Percentiles rank a stretch among this genome's conserved stretches.
Evolutionary conservation across 805 yeast species (phyloP).

Genomic region (Cyberlindnera galapagoensis): DNA sequence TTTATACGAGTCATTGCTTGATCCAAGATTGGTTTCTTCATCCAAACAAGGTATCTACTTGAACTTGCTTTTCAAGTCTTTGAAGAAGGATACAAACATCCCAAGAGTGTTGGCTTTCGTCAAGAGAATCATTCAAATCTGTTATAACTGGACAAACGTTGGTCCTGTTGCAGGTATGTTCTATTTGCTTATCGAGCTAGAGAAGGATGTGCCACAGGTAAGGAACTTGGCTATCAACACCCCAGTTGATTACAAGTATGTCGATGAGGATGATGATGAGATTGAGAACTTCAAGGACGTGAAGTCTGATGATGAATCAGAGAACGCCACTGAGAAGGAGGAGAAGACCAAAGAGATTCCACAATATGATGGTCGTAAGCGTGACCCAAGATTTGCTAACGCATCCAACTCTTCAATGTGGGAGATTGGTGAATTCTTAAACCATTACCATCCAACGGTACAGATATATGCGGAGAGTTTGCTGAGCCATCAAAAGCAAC

Average conservation of each 20-base stretch:
- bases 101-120: constrained; percentile 81
- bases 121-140: constrained; percentile 81
- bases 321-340: constrained; percentile 2
- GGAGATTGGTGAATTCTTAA: constrained; percentile 71
- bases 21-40: constrained; percentile 74
- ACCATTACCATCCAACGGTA: constrained; percentile 91
- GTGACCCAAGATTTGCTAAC: constrained; percentile 91
- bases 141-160: constrained; percentile 77
- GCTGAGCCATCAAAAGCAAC: constrained; percentile 36
- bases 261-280: constrained; percentile 40
- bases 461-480: constrained; percentile 69
- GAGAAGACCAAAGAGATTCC: constrained; percentile 7
- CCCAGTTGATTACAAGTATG: constrained; percentile 43
- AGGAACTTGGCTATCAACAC: constrained; percentile 54
- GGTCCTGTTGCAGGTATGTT: constrained; percentile 87
- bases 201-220: constrained; percentile 57
- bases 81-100: constrained; percentile 58
- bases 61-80: constrained; percentile 76
- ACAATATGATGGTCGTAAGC: constrained; percentile 72
- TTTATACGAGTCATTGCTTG: constrained; percentile 82
- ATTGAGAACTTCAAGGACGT: constrained; percentile 29
- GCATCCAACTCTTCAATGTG: constrained; percentile 79
- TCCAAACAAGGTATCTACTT: constrained; percentile 91
- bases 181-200: constrained; percentile 63
- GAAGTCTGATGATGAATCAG: constrained; percentile 25